Evolutionary conservation across 139 green algal genomes (phyloP), one percentile per base, ranked within the genome.

Genomic region (Ettlia oleoabundans): DNA sequence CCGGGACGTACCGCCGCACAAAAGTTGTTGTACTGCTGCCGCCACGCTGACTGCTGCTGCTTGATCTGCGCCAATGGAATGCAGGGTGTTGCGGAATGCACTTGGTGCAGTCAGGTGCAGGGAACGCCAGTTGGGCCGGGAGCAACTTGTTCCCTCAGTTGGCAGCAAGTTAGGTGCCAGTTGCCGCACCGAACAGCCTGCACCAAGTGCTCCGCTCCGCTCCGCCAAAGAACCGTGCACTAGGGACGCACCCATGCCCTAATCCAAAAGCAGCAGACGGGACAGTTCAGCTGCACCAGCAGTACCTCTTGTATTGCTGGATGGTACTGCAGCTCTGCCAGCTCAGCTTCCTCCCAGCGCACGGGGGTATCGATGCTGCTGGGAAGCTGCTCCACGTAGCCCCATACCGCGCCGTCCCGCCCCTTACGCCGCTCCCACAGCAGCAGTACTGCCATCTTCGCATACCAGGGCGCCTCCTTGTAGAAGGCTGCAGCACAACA

Each of bases 331-430:
- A 97, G 85, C 68, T 86, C 32, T 53, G 86, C 76, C 71, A 97
- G 63, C 76, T 92, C 84, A 28, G 80, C 73, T 1, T 88, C 71
- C 8, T 64, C 71, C 94, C 94, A 98, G 28, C 87, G 82, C 41
- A 95, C 77, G 2, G 93, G 92, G 0, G 88, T 86, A 47, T 94
- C 89, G 33, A 95, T 87, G 6, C 51, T 74, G 15, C 68, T 13
- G 0, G 94, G 94, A 40, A 98, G 89, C 80, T 92, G 84, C 70
- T 87, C 55, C 0, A 97, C 28, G 84, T 95, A 98, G 30, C 67
- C 63, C 15, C 61, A 76, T 19, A 95, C 76, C 4, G 51, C 26
- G 0, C 89, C 92, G 7, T 58, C 21, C 0, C 41, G 2, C 0
- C 91, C 92, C 55, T 81, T 80, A 18, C 53, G 40, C 55, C 83